A percentile compares a stretch with the other conserved stretches of the same genome.
Evolutionary conservation across 176 grass and related monocot species (phyloP).

Genomic region (Hyparrhenia diplandra): DNA sequence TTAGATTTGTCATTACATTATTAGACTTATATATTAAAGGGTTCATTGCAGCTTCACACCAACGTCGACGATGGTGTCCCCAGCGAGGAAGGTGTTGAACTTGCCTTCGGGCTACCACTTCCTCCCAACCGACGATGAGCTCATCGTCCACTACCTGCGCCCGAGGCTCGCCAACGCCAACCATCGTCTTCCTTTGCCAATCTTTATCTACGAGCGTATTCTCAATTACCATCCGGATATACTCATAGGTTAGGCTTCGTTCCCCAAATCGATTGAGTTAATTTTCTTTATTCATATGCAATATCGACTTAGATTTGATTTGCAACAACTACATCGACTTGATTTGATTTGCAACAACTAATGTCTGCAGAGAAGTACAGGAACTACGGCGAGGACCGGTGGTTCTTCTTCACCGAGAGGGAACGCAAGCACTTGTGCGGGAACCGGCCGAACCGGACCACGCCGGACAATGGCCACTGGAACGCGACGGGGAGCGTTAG

Average conservation of each 20-base stretch:
- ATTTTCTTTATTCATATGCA: no score
- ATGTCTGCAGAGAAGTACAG: slow-evolving; percentile 11
- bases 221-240: neutral
- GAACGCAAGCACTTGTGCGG: neutral
- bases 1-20: no score
- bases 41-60: no score
- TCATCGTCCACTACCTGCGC: no score
- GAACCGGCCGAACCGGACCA: slow-evolving; percentile 20
- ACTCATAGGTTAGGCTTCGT: neutral
- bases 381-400: neutral
- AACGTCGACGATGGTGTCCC: no score
- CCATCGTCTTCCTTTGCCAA: neutral
- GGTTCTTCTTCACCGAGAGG: slow-evolving; percentile 29
- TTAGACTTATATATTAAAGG: no score
- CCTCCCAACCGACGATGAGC: no score
- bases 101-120: no score
- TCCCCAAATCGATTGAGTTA: neutral
- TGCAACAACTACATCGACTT: no score
- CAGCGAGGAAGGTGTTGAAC: no score
- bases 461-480: neutral
- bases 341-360: no score
- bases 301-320: no score
- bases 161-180: neutral
- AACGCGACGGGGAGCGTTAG: slow-evolving; percentile 24
- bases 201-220: neutral